These are phyloP conservation scores for Fusarium sp. DNA, from an alignment of 2,329 filamentous ascomycete species.

Conservation along the genomic window DNA sequence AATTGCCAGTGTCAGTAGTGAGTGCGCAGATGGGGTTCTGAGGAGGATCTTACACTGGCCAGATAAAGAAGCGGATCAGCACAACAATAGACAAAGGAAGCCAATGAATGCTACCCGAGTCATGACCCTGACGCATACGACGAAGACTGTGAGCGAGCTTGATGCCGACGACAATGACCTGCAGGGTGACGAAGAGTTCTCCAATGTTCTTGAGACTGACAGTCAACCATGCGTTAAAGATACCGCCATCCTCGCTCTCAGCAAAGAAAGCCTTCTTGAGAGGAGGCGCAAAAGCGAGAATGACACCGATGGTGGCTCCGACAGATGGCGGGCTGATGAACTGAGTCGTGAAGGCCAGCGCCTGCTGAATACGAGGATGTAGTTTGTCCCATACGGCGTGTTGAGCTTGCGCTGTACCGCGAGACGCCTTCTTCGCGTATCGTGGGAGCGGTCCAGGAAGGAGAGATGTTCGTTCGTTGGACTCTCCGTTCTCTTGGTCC, in stretches of 20 bases:
- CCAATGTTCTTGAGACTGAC: constrained; percentile 30
- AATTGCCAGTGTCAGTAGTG: not conserved
- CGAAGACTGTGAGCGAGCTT: constrained; percentile 29
- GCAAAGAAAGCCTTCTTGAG: constrained; percentile 26
- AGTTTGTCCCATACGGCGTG: constrained; percentile 19
- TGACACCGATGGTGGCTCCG: constrained; percentile 8
- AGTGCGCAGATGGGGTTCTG: accelerated
- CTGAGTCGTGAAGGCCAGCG: not conserved
- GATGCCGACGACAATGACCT: constrained; percentile 28
- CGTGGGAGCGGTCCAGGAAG: constrained; percentile 14
- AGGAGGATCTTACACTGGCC: constrained; percentile 14
- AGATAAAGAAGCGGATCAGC: constrained; percentile 16
- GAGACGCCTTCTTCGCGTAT: constrained; percentile 16
- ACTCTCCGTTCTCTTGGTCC: not conserved
- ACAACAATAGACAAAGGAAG: constrained; percentile 2
- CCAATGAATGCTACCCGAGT: constrained; percentile 19
- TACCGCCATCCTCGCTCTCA: constrained; percentile 12
- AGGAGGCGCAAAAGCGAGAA: constrained; percentile 15
- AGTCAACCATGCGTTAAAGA: constrained; percentile 28
- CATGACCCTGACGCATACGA: constrained; percentile 15
- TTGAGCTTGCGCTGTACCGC: constrained; percentile 7
- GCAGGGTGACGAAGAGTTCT: constrained; percentile 23
- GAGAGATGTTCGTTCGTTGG: constrained; percentile 21
- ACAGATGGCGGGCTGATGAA: constrained; percentile 23
- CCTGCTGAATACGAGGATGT: constrained; percentile 5